These are phyloP conservation scores for Suhomyces wounanorum DNA, from an alignment of 1,139 yeast species.

Conservation along the genomic window DNA sequence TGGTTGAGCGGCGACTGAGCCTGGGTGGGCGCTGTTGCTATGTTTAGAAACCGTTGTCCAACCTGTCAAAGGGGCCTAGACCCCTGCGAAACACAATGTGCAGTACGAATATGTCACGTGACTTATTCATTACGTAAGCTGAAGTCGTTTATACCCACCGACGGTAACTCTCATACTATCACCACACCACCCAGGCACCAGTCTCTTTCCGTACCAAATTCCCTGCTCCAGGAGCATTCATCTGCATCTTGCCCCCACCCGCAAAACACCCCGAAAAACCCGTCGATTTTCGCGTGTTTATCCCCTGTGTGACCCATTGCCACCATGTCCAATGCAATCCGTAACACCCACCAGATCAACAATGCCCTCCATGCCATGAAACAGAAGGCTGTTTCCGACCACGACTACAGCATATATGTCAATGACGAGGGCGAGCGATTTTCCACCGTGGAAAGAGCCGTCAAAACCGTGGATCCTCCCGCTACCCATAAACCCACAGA, in stretches of 20 bases:
- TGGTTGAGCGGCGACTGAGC: not conserved
- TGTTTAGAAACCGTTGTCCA: slow-evolving; percentile 1
- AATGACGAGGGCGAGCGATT: slow-evolving; percentile 70
- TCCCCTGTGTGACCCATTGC: not conserved
- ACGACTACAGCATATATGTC: slow-evolving; percentile 57
- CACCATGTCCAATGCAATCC: slow-evolving; percentile 18
- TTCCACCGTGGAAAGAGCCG: slow-evolving; percentile 70
- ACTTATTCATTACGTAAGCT: not conserved
- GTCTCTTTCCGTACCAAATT: not conserved
- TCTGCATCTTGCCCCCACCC: not conserved
- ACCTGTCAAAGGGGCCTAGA: slow-evolving; percentile 2
- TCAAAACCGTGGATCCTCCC: slow-evolving; percentile 67
- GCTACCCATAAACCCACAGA: slow-evolving; percentile 67
- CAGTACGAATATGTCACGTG: not conserved
- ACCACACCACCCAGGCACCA: not conserved
- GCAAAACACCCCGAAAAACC: not conserved
- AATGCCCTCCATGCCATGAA: slow-evolving; percentile 78
- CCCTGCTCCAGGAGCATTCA: not conserved
- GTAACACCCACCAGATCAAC: slow-evolving; percentile 61
- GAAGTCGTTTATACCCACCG: not conserved
- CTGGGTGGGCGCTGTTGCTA: not conserved
- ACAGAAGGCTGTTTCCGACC: slow-evolving; percentile 38
- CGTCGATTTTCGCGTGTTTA: not conserved
- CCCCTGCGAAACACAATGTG: not conserved
- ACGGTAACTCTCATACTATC: not conserved